Percentiles rank a stretch among this genome's conserved stretches.
Evolutionary conservation across 2,329 filamentous ascomycete species (phyloP).

Genomic region (Ceratocystis harringtonii): DNA sequence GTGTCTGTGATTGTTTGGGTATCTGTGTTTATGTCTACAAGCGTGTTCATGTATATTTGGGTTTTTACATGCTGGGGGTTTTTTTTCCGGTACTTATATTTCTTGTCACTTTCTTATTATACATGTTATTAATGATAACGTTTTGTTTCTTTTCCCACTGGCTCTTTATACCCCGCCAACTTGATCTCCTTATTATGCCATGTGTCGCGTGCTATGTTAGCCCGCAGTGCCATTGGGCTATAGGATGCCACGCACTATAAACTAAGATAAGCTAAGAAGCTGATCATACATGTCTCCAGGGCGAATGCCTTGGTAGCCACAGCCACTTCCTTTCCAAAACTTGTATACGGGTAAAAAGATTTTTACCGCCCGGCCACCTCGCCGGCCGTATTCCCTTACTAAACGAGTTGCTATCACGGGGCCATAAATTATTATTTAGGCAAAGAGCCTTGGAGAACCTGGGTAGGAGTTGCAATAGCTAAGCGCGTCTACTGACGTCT

Average conservation of each 20-base stretch:
- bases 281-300: not conserved
- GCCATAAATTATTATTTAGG: too few relatives aligned
- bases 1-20: not conserved
- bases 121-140: not conserved
- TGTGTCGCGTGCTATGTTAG: not conserved
- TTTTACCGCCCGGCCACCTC: too few relatives aligned
- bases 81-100: constrained; percentile 6
- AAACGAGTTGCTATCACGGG: too few relatives aligned
- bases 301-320: not conserved
- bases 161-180: not conserved
- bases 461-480: too few relatives aligned
- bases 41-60: constrained; percentile 14
- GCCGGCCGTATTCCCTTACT: too few relatives aligned
- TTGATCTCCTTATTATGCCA: not conserved
- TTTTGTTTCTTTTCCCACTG: constrained; percentile 3
- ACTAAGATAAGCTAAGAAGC: not conserved
- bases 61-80: constrained; percentile 1
- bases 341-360: too few relatives aligned
- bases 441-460: too few relatives aligned
- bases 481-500: too few relatives aligned
- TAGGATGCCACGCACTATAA: not conserved
- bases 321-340: not conserved
- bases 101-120: constrained; percentile 4
- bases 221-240: not conserved
- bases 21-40: constrained; percentile 4